Evolutionary conservation across 2,329 filamentous ascomycete species (phyloP).

Genomic region (Ceratocystis variospora): DNA sequence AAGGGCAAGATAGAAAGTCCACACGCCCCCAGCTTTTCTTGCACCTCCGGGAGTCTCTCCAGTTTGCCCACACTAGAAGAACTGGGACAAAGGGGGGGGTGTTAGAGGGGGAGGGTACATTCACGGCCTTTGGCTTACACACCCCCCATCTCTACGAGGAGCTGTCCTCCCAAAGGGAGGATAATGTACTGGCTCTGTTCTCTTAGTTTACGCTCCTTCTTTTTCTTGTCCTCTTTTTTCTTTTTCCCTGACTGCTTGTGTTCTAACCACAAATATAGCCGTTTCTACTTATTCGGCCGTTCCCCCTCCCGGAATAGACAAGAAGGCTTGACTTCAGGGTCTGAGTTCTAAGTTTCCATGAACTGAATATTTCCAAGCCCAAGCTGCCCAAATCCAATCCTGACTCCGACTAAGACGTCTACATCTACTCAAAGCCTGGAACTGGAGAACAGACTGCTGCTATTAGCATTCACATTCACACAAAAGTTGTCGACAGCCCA

Average conservation of each 20-base stretch:
- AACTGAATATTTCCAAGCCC: not conserved
- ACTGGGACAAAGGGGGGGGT: not conserved
- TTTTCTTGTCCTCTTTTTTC: not conserved
- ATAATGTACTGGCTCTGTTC: not conserved
- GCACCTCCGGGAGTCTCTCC: conserved; percentile 6
- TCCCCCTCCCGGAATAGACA: conserved; percentile 9
- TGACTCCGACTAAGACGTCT: not conserved
- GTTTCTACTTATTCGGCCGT: conserved; percentile 8
- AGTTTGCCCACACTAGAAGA: not conserved
- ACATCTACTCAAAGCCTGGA: not conserved
- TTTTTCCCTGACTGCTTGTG: not conserved
- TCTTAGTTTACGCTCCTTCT: not conserved
- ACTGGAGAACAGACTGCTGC: not conserved
- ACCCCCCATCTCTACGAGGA: not conserved
- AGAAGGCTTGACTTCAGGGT: conserved; percentile 3
- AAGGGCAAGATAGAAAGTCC: not conserved
- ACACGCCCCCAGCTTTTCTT: not conserved
- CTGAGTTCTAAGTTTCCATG: conserved; percentile 1
- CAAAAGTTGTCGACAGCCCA: not conserved
- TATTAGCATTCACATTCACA: conserved; percentile 6
- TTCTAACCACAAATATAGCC: not conserved
- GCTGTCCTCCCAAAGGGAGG: not conserved
- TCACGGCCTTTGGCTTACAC: not conserved
- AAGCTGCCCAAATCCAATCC: not conserved
- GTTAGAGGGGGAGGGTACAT: not conserved